phyloP scores from a whole-genome alignment of 2,329 filamentous ascomycete species.

The Pseudogymnoascus verrucosus region DNA sequence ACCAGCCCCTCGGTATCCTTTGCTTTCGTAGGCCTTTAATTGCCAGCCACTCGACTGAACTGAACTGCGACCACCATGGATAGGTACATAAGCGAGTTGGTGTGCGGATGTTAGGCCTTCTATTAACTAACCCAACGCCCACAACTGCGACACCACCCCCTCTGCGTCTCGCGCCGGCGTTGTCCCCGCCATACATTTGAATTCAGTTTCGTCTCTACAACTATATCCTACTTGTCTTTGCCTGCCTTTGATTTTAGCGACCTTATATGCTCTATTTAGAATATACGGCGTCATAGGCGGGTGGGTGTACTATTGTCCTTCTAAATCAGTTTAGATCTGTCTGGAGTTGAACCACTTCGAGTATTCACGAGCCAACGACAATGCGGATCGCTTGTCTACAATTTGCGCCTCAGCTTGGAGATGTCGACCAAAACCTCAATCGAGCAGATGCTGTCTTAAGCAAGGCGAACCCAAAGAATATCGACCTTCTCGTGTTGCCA shows the following conservation, averaged over 20 bases:
- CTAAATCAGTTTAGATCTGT: background rate
- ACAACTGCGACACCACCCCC: background rate
- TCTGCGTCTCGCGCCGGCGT: background rate
- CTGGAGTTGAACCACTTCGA: background rate
- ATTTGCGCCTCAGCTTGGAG: conserved; percentile 60
- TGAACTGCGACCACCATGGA: background rate
- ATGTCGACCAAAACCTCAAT: conserved; percentile 61
- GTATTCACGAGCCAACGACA: conserved; percentile 14
- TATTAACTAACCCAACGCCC: background rate
- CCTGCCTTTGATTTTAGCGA: background rate
- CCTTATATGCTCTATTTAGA: background rate
- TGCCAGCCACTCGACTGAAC: background rate
- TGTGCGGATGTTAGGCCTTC: background rate
- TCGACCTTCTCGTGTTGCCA: conserved; percentile 67
- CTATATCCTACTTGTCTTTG: background rate
- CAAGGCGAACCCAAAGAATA: conserved; percentile 39
- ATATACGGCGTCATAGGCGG: background rate
- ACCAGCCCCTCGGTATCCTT: background rate
- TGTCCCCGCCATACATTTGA: background rate
- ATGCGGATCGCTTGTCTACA: conserved; percentile 66
- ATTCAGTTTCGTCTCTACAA: background rate
- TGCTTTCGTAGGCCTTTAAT: background rate
- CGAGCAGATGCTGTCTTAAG: conserved; percentile 57
- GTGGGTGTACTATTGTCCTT: background rate
- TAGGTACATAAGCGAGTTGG: background rate